phyloP scores from a whole-genome alignment of 208 protist species.

The Crithidia brevicula region DNA sequence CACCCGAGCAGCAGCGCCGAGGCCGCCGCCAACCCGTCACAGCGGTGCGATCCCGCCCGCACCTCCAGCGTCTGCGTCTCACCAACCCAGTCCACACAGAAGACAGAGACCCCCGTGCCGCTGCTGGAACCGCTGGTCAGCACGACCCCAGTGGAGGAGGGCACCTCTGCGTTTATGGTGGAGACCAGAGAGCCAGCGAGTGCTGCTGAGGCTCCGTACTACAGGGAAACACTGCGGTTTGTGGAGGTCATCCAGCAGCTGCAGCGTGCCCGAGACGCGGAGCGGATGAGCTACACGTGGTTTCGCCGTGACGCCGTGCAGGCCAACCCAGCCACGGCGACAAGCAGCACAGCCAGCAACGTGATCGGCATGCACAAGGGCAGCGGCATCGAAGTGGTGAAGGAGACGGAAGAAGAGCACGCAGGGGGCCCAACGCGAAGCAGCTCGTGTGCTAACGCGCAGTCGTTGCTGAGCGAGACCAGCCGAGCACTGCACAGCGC shows the following conservation, averaged over 20 bases:
- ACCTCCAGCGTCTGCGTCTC: background rate
- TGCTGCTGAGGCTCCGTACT: background rate
- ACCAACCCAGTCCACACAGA: no score
- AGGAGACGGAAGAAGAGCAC: background rate
- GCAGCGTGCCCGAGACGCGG: constrained; percentile 7
- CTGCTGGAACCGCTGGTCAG: no score
- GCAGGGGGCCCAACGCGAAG: background rate
- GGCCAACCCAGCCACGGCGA: background rate
- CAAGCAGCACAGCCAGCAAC: background rate
- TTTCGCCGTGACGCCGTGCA: constrained; percentile 8
- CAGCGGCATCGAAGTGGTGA: background rate
- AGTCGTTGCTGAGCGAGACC: background rate
- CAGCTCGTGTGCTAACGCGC: constrained; percentile 7
- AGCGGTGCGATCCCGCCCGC: background rate
- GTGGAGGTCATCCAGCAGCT: constrained; percentile 24
- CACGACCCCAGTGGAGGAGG: no score
- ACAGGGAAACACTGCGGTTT: constrained; percentile 27
- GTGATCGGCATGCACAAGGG: no score
- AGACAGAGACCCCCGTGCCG: no score
- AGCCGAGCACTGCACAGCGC: background rate
- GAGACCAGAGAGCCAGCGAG: background rate
- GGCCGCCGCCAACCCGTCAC: background rate
- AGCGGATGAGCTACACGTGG: constrained; percentile 23
- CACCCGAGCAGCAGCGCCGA: background rate
- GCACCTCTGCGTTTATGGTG: no score